Percentiles rank a stretch among this genome's conserved stretches.
Evolutionary conservation across 1,139 yeast genomes (phyloP).

Genomic region (Eremothecium sinecaudum): DNA sequence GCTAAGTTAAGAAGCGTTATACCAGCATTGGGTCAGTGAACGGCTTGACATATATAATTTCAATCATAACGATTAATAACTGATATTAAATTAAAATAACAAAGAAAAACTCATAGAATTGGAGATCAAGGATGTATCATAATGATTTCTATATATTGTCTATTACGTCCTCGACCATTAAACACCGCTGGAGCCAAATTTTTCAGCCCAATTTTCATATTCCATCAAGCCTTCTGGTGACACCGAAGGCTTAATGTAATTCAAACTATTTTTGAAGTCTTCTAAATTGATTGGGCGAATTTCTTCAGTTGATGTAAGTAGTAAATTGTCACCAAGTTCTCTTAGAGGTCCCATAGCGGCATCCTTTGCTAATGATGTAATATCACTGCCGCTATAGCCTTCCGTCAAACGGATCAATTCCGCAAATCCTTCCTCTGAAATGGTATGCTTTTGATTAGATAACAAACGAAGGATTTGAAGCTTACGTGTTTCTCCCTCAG

Average conservation of each 20-base stretch:
- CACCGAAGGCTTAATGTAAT: constrained; percentile 86
- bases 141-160: neutral
- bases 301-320: constrained; percentile 76
- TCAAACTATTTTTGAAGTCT: constrained; percentile 72
- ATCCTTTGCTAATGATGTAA: constrained; percentile 92
- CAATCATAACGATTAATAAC: too few species aligned
- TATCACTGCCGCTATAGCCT: constrained; percentile 88
- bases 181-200: constrained; percentile 90
- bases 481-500: constrained; percentile 73
- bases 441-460: constrained; percentile 64
- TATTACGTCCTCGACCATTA: constrained; percentile 23
- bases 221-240: constrained; percentile 69
- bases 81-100: too few species aligned
- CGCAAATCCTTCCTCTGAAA: constrained; percentile 54
- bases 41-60: too few species aligned
- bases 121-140: too few species aligned
- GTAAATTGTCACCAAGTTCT: constrained; percentile 76
- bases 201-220: constrained; percentile 82
- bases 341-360: constrained; percentile 98
- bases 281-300: constrained; percentile 69
- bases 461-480: constrained; percentile 65
- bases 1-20: too few species aligned
- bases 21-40: too few species aligned
- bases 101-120: too few species aligned
- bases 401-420: constrained; percentile 55